Conservation (phyloP, 2,329 filamentous ascomycete genomes). For the Amauroascus verrucosus region DNA sequence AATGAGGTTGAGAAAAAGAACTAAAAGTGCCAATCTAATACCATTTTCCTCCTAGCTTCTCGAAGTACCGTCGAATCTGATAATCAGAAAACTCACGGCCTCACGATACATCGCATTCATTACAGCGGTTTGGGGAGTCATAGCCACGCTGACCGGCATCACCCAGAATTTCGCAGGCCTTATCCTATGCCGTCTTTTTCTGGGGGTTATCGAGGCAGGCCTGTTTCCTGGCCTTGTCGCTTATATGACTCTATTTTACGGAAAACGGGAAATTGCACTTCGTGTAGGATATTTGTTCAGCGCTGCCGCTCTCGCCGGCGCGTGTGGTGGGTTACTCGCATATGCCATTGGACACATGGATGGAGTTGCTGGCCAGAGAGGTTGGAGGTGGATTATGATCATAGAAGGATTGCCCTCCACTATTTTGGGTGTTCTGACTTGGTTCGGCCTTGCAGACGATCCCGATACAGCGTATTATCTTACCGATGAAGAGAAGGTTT, state of each 20-base stretch:
- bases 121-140: constrained; percentile 50
- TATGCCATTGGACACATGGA: constrained; percentile 66
- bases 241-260: constrained; percentile 69
- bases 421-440: constrained; percentile 45
- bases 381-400: constrained; percentile 63
- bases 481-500: constrained; percentile 47
- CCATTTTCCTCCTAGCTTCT: constrained; percentile 34
- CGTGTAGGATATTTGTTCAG: constrained; percentile 62
- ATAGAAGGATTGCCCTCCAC: constrained; percentile 49
- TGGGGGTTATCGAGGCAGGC: constrained; percentile 60
- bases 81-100: constrained; percentile 54
- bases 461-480: constrained; percentile 56
- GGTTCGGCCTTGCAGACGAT: constrained; percentile 54
- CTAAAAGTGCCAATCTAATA: constrained; percentile 9
- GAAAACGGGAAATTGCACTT: constrained; percentile 59
- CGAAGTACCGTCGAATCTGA: constrained; percentile 55
- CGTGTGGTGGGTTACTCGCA: constrained; percentile 60
- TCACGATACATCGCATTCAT: constrained; percentile 47
- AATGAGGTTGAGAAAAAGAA: not conserved
- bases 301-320: constrained; percentile 57
- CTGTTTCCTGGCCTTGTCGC: constrained; percentile 58
- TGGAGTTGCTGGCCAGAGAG: constrained; percentile 51
- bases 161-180: constrained; percentile 55
- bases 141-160: constrained; percentile 49
- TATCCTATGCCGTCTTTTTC: constrained; percentile 57